Conservation (phyloP, 2,329 filamentous ascomycete species). For the Diaporthe sp. region DNA sequence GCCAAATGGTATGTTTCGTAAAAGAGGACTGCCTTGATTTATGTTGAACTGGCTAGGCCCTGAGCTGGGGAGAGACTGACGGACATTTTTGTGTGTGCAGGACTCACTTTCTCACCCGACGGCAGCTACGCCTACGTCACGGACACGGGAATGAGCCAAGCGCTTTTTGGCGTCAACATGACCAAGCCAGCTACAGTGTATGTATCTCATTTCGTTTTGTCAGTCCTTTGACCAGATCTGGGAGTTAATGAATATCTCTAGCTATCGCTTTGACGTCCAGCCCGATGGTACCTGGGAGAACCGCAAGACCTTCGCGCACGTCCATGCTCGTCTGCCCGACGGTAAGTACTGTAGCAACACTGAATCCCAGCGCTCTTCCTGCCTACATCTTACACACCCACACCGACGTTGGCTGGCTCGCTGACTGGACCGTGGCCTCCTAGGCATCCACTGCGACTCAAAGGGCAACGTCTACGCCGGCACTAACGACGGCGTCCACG, state of each 20-base stretch:
- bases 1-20: conserved; percentile 62
- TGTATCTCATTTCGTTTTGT: conserved; percentile 34
- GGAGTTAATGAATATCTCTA: conserved; percentile 42
- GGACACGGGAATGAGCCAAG: conserved; percentile 64
- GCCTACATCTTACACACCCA: too few relatives aligned
- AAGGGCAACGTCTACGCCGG: conserved; percentile 66
- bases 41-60: too few relatives aligned
- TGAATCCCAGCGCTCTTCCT: not conserved
- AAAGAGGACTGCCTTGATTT: too few relatives aligned
- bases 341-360: conserved; percentile 53
- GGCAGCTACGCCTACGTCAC: conserved; percentile 66
- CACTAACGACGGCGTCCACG: conserved; percentile 62
- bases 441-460: conserved; percentile 65
- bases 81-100: conserved; percentile 42
- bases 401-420: conserved; percentile 45
- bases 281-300: conserved; percentile 61
- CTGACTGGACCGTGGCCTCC: conserved; percentile 54
- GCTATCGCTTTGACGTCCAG: conserved; percentile 60
- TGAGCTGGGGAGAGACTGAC: not conserved
- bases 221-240: rapidly evolving
- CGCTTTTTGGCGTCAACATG: conserved; percentile 54
- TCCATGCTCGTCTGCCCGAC: conserved; percentile 67
- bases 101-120: conserved; percentile 68
- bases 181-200: conserved; percentile 59
- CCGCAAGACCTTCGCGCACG: conserved; percentile 68